Conservation (phyloP, 257 asterid genomes). For the Primulina huaijiensis region DNA sequence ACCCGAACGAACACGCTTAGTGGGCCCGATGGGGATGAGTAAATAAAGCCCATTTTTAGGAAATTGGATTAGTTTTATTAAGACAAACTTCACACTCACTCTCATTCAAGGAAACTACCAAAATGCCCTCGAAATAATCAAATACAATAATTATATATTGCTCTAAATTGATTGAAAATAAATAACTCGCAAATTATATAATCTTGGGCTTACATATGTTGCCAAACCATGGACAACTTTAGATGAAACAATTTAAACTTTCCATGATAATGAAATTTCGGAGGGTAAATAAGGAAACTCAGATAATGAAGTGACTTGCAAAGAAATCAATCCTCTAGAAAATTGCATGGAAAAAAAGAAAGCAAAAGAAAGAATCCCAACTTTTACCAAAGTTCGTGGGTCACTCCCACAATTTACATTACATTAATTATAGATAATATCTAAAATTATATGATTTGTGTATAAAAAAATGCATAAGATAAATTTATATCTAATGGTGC, state of each 20-base stretch:
- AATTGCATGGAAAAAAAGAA: conserved; percentile 19
- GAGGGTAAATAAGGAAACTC: conserved; percentile 25
- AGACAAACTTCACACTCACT: conserved; percentile 24
- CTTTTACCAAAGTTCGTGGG: conserved; percentile 11
- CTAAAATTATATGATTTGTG: too few relatives aligned
- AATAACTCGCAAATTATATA: neutral
- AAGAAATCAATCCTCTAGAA: conserved; percentile 33
- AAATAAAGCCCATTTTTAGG: conserved; percentile 18
- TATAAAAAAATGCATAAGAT: too few relatives aligned
- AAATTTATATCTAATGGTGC: too few relatives aligned
- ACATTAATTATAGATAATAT: too few relatives aligned
- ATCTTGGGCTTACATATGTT: neutral
- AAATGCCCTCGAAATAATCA: neutral
- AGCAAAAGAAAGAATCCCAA: conserved; percentile 40
- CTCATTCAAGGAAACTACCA: neutral
- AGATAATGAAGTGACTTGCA: conserved; percentile 23
- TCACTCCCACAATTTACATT: neutral
- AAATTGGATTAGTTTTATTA: conserved; percentile 13
- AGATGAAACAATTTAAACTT: neutral
- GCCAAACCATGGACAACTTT: neutral
- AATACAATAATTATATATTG: neutral
- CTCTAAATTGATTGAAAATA: too few relatives aligned
- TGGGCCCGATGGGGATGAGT: conserved; percentile 30
- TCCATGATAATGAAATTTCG: neutral
- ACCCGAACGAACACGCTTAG: conserved; percentile 35